Evolutionary conservation across 116 monocot genomes (phyloP), one percentile per base, ranked within the genome.

Genomic region (Cymodocea nodosa): DNA sequence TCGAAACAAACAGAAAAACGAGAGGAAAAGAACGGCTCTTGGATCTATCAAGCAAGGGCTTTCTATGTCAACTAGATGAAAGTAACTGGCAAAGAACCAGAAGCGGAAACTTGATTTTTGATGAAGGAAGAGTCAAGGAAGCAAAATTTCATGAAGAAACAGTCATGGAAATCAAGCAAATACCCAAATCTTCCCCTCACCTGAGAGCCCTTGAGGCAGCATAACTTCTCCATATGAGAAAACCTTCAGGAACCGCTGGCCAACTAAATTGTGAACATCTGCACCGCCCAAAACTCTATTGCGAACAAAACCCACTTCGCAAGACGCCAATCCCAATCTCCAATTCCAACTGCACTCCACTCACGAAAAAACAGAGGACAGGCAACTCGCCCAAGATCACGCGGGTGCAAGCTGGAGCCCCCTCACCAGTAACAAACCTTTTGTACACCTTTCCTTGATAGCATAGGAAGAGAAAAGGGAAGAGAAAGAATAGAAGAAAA

Each of bases 181-280:
- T 58, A 39, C 11, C 35, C 17, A 62, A 60, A 36, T 17, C 4
- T 35, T 36, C 30, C 50, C 11, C 23, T 65, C 9, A 65, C 65
- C 65, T 51, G 65, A 6, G 44, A 18, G 20, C 23, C 23, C 65
- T 25, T 51, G 65, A 65, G 14, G 50, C 65, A 65, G 65, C 65
- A 65, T 23, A 65, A 24, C 65, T 30, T 65, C 15, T 49, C 51
- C 65, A 65, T 65, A 23, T 30, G 15, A 12, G 48, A 51, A 24
- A 10, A 50, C 23, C 14, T 22, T 15, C 23, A 23, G 7, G 16
- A 51, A 4, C 48, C 23, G 4, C 48, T 3, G 15, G 35, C 19
- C 17, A 39, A 62, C 44, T 62, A 62, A 40, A 39, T 62, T 51
- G 18, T 15, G 13, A 20, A 20, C 65, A 65, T 65, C 65, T 16